phyloP scores from a whole-genome alignment of 192 early-diverging fungal species.

The Coemansia furcata region DNA sequence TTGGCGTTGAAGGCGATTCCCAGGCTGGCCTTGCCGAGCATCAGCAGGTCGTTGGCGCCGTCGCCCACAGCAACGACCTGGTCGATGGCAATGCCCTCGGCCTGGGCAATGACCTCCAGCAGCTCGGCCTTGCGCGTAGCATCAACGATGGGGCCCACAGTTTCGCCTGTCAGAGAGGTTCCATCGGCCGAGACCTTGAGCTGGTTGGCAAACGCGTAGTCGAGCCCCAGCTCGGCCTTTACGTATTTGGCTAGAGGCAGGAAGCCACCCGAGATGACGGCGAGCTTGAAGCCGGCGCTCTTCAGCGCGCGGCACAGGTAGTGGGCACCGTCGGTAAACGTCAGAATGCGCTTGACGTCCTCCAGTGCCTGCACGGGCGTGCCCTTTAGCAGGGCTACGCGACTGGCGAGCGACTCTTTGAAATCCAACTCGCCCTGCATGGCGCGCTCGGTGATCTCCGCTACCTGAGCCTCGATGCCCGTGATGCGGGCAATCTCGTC shows the following conservation, averaged over 20 bases:
- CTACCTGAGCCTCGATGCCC: conserved; percentile 88
- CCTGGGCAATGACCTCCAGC: conserved; percentile 93
- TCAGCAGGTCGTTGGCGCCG: conserved; percentile 95
- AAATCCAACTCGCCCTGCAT: conserved; percentile 99
- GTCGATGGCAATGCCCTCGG: conserved; percentile 78
- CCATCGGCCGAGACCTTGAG: conserved; percentile 86
- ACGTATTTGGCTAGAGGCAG: conserved; percentile 91
- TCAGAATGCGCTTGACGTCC: conserved; percentile 68
- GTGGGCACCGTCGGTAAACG: conserved; percentile 89
- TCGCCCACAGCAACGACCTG: conserved; percentile 98
- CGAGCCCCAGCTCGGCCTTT: conserved; percentile 83
- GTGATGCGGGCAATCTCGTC: conserved; percentile 94
- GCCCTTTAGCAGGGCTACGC: conserved; percentile 85
- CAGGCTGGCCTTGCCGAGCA: conserved; percentile 90
- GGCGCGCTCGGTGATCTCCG: conserved; percentile 90
- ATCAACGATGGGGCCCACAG: conserved; percentile 85
- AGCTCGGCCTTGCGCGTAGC: conserved; percentile 92
- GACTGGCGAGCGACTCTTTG: conserved; percentile 83
- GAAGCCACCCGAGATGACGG: conserved; percentile 97
- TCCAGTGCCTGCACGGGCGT: conserved; percentile 81
- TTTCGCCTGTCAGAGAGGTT: conserved; percentile 78
- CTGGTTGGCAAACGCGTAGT: conserved; percentile 99
- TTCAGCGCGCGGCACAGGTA: conserved; percentile 87
- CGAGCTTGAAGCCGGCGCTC: conserved; percentile 89
- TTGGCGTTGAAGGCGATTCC: conserved; percentile 99